These are phyloP conservation scores for Juglanconis sp. DNA, from an alignment of 2,329 filamentous ascomycete species.

Conservation along the genomic window DNA sequence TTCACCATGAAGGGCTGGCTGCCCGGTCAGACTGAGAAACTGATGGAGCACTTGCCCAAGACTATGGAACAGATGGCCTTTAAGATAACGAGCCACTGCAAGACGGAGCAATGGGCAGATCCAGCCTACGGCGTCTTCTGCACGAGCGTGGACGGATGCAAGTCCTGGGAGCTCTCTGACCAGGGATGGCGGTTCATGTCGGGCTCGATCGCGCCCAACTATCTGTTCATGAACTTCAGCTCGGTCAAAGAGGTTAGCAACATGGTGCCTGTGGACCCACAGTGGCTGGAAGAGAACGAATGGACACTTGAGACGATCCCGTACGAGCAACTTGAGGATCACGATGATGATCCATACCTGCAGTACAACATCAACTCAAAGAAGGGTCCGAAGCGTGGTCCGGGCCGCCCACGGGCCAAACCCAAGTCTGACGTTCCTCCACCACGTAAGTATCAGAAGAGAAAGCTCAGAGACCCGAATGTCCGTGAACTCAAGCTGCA, in stretches of 20 bases:
- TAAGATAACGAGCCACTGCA: slow-evolving; percentile 22
- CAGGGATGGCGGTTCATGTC: slow-evolving; percentile 32
- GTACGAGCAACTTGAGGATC: slow-evolving; percentile 36
- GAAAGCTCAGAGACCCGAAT: slow-evolving; percentile 12
- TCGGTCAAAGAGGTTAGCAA: slow-evolving; percentile 22
- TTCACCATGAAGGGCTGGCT: slow-evolving; percentile 43
- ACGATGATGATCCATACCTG: slow-evolving; percentile 24
- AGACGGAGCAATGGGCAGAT: slow-evolving; percentile 25
- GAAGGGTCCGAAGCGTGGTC: slow-evolving; percentile 4
- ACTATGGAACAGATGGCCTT: slow-evolving; percentile 30
- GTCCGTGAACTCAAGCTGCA: slow-evolving; percentile 27
- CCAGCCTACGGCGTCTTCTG: slow-evolving; percentile 28
- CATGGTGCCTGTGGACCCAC: slow-evolving; percentile 25
- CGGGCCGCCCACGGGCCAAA: slow-evolving; percentile 9
- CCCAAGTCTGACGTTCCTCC: not conserved
- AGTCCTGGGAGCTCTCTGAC: slow-evolving; percentile 43
- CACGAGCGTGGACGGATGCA: slow-evolving; percentile 36
- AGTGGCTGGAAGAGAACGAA: slow-evolving; percentile 38
- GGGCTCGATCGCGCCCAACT: slow-evolving; percentile 32
- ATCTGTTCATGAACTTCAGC: slow-evolving; percentile 38
- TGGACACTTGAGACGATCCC: slow-evolving; percentile 41
- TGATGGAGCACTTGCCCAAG: slow-evolving; percentile 30
- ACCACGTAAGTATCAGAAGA: slow-evolving; percentile 17
- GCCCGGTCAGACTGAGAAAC: slow-evolving; percentile 36
- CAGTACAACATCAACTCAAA: slow-evolving; percentile 16